Conservation (phyloP, 192 early-diverging fungal species). For the Coemansia sp. region DNA sequence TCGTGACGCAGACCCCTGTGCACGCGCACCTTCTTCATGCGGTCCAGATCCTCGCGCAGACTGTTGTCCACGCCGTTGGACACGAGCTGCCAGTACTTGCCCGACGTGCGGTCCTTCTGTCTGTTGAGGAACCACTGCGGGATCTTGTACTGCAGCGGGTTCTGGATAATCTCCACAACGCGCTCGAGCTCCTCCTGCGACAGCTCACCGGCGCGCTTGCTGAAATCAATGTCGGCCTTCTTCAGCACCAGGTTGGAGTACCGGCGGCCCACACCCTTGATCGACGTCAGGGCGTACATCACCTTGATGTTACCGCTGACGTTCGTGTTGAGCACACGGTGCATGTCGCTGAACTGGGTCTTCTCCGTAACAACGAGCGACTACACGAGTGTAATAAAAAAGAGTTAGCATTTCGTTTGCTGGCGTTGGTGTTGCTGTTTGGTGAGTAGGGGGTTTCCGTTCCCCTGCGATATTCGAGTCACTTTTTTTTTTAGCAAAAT, state of each 20-base stretch:
- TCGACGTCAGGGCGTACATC: constrained; percentile 93
- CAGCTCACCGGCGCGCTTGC: constrained; percentile 98
- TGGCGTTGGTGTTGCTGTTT: too few species aligned
- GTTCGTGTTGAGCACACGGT: constrained; percentile 99
- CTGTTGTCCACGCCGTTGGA: constrained; percentile 94
- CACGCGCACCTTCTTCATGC: constrained; percentile 98
- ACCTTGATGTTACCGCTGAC: constrained; percentile 94
- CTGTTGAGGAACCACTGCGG: constrained; percentile 99
- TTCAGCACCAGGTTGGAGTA: constrained; percentile 99
- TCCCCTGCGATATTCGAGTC: too few species aligned
- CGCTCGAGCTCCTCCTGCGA: constrained; percentile 97
- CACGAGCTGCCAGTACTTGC: constrained; percentile 93
- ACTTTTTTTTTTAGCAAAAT: too few species aligned
- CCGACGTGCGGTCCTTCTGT: constrained; percentile 96
- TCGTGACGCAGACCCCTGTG: constrained; percentile 99
- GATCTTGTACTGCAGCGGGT: constrained; percentile 99
- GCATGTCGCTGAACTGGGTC: constrained; percentile 95
- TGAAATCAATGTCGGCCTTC: constrained; percentile 98
- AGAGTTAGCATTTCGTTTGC: too few species aligned
- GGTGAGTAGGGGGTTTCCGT: too few species aligned
- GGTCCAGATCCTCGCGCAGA: constrained; percentile 98
- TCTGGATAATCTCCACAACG: constrained; percentile 97
- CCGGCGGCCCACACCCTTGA: constrained; percentile 98
- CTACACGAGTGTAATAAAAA: constrained; percentile 31
- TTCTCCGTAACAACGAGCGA: constrained; percentile 89